Conservation (phyloP, 768 basidiomycete species). For the Russula griseocarnosa region DNA sequence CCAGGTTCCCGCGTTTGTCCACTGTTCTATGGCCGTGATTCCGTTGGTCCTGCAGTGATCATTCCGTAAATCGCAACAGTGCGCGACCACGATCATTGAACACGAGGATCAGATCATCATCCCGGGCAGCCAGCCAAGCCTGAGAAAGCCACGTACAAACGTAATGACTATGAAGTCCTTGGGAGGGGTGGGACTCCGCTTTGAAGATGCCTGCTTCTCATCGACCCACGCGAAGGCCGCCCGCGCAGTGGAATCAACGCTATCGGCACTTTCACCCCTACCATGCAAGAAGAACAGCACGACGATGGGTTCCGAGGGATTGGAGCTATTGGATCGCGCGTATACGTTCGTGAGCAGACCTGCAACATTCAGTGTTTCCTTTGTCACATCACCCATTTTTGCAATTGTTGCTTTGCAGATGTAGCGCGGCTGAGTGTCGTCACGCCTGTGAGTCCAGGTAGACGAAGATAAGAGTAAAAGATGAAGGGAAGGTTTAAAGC, state of each 20-base stretch:
- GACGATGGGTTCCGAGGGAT: conserved; percentile 29
- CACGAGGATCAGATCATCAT: not conserved
- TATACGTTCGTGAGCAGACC: conserved; percentile 35
- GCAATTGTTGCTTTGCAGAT: no score
- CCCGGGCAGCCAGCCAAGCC: not conserved
- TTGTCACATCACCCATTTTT: conserved; percentile 15
- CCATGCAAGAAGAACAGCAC: conserved; percentile 50
- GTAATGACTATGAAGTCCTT: conserved; percentile 47
- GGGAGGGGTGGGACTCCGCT: conserved; percentile 28
- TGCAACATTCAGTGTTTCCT: conserved; percentile 32
- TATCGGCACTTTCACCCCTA: conserved; percentile 36
- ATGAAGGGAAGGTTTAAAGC: no score
- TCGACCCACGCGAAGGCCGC: conserved; percentile 34
- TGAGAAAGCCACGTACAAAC: conserved; percentile 37
- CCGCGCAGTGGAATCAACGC: conserved; percentile 36
- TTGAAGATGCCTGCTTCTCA: conserved; percentile 26
- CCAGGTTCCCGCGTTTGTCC: conserved; percentile 38
- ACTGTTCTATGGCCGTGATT: conserved; percentile 48
- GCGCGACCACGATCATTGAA: no score
- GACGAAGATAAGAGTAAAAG: no score
- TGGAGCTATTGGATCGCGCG: conserved; percentile 21
- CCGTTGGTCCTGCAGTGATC: conserved; percentile 43
- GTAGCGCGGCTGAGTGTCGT: no score
- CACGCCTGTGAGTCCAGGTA: no score
- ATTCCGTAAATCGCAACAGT: no score